Base-by-base conservation (phyloP, 495 filamentous ascomycete species). In the Amphirosellinia nigrospora region DNA sequence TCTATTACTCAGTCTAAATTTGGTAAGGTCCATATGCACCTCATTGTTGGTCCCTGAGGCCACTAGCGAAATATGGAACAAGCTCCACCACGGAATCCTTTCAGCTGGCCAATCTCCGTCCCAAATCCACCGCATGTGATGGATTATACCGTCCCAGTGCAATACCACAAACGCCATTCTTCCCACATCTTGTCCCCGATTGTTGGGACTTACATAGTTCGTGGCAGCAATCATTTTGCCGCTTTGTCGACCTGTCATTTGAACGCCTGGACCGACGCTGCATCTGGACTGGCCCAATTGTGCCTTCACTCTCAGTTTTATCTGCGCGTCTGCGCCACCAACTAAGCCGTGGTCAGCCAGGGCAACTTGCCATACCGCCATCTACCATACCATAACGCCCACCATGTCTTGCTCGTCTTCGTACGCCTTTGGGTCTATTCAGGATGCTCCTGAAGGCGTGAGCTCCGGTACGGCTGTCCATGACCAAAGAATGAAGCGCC, bases 351-450 rank as follows among this genome's bases (percentile, higher is more conserved):
- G 41, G 23, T 28, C 36, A 39, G 32, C 46, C 21, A n/a, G 45
- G 3, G 38, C 23, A 15, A 15, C 28, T 69, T 32, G n/a, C 23
- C 10, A 60, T 52, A 11, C 43, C 43, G 23, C 36, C 45, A 34
- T 41, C 34, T n/a, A n/a, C n/a, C n/a, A n/a, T n/a, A 26, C 55
- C 41, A 53, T 46, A 2, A 8, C 53, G 62, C 46, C 70, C 72
- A 69, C 66, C 71, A 78, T 78, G 76, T 72, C 75, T 64, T 77
- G 73, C 64, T 61, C 79, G 26, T 75, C 80, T 38, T 77, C 80
- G 4, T 82, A 82, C 48, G 72, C 76, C 32, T 78, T 83, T 66
- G 70, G 70, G 64, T 66, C 79, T 50, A 75, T 73, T 64, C 79
- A 83, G 48, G 80, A 82, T 59, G 68, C 71, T n/a, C 8, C 72